phyloP scores from a whole-genome alignment of 2,329 filamentous ascomycete species.

The Claviceps sp. region DNA sequence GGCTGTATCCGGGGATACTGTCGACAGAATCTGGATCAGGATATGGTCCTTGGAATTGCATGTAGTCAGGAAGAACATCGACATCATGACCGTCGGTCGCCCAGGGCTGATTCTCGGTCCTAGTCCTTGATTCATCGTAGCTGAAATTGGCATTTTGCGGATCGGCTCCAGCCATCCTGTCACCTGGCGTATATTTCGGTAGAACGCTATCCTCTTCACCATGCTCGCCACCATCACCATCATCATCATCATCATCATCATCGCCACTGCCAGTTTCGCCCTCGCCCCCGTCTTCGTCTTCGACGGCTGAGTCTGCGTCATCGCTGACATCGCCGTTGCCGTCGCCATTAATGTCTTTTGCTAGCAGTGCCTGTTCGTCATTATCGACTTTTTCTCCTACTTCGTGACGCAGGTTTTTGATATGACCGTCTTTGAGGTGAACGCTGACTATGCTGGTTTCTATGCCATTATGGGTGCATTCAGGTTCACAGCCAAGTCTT shows the following conservation, averaged over 20 bases:
- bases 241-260: slow-evolving; percentile 13
- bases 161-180: slow-evolving; percentile 5
- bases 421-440: slow-evolving; percentile 82
- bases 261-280: slow-evolving; percentile 17
- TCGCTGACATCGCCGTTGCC: slow-evolving; percentile 18
- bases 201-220: slow-evolving; percentile 21
- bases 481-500: slow-evolving; percentile 77
- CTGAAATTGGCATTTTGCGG: slow-evolving; percentile 1
- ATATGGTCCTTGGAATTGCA: slow-evolving; percentile 5
- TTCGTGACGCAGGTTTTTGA: slow-evolving; percentile 46
- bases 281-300: slow-evolving; percentile 14
- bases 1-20: neutral
- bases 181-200: slow-evolving; percentile 19
- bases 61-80: slow-evolving; percentile 1
- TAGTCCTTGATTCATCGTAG: slow-evolving; percentile 5
- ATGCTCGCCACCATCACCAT: slow-evolving; percentile 16
- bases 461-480: slow-evolving; percentile 76
- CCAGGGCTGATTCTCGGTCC: slow-evolving; percentile 4
- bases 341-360: slow-evolving; percentile 10
- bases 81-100: slow-evolving; percentile 1
- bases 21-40: slow-evolving; percentile 3
- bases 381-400: slow-evolving; percentile 19
- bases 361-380: neutral
- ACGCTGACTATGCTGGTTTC: slow-evolving; percentile 70
- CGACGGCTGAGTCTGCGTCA: slow-evolving; percentile 8